Percentiles rank a stretch among this genome's conserved stretches.
Evolutionary conservation across 1,284 basidiomycete species (phyloP).

Genomic region (Chiua sp.): DNA sequence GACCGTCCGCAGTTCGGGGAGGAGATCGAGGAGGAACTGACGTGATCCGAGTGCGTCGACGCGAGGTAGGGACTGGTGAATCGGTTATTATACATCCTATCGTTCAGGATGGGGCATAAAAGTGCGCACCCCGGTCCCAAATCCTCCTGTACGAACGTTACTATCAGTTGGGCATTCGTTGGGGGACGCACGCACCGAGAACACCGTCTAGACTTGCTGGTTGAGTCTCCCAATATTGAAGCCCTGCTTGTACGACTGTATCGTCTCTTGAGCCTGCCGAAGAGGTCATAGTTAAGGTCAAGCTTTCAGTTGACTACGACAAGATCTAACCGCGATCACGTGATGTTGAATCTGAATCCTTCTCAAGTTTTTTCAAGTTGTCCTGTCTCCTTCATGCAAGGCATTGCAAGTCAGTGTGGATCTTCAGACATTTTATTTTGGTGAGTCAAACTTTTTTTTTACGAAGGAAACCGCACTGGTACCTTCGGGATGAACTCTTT

Average conservation of each 20-base stretch:
- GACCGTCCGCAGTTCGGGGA: conserved; percentile 80
- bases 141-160: conserved; percentile 58
- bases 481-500: conserved; percentile 27
- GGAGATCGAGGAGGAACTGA: conserved; percentile 80
- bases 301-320: neutral
- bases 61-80: conserved; percentile 78
- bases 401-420: too few relatives aligned
- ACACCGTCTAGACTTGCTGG: conserved; percentile 79
- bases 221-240: conserved; percentile 79
- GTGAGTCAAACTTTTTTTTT: conserved; percentile 14
- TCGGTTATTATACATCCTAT: neutral
- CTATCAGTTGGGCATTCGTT: neutral
- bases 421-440: neutral
- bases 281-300: conserved; percentile 18
- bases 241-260: conserved; percentile 65
- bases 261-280: conserved; percentile 35
- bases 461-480: neutral
- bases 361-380: too few relatives aligned
- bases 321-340: conserved; percentile 6
- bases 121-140: conserved; percentile 67
- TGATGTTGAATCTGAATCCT: conserved; percentile 5
- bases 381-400: too few relatives aligned
- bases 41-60: conserved; percentile 90
- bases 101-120: conserved; percentile 10
- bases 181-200: conserved; percentile 46